These are phyloP conservation scores for Candida xyloterini DNA, from an alignment of 805 yeast genomes.

Conservation along the genomic window DNA sequence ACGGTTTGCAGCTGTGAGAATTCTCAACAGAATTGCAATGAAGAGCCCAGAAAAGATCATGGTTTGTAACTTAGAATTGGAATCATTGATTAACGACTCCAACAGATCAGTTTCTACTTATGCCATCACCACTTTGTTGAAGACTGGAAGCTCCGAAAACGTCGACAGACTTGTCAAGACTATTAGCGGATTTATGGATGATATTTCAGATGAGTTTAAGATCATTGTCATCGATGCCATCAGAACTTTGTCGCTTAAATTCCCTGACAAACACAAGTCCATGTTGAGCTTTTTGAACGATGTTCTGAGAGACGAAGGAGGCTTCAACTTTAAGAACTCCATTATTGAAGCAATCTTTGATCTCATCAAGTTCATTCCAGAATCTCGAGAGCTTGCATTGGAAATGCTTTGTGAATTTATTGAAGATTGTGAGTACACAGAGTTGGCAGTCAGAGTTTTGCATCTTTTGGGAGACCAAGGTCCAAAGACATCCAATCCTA, in stretches of 20 bases:
- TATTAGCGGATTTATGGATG: constrained; percentile 84
- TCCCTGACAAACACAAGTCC: constrained; percentile 84
- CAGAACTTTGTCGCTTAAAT: constrained; percentile 85
- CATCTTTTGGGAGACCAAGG: constrained; percentile 94
- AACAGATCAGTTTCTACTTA: constrained; percentile 93
- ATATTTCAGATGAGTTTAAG: constrained; percentile 93
- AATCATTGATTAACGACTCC: constrained; percentile 79
- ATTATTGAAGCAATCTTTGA: constrained; percentile 93
- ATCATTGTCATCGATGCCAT: constrained; percentile 93
- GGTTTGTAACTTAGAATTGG: constrained; percentile 81
- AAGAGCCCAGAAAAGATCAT: constrained; percentile 75
- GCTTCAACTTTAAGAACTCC: constrained; percentile 76
- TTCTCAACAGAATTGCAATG: constrained; percentile 81
- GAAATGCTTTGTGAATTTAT: constrained; percentile 93
- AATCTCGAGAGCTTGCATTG: constrained; percentile 76
- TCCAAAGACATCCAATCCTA: constrained; percentile 80
- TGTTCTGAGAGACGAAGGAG: constrained; percentile 87
- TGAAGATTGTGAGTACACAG: constrained; percentile 97
- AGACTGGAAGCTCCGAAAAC: constrained; percentile 87
- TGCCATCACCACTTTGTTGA: constrained; percentile 92
- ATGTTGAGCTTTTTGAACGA: constrained; percentile 81
- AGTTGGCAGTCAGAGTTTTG: constrained; percentile 86
- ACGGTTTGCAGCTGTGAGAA: constrained; percentile 89
- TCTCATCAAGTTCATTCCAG: constrained; percentile 81
- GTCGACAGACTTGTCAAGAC: constrained; percentile 88